These are phyloP conservation scores for Pythium phragmiticola DNA, from an alignment of 352 stramenopile genomes.

Conservation along the genomic window DNA sequence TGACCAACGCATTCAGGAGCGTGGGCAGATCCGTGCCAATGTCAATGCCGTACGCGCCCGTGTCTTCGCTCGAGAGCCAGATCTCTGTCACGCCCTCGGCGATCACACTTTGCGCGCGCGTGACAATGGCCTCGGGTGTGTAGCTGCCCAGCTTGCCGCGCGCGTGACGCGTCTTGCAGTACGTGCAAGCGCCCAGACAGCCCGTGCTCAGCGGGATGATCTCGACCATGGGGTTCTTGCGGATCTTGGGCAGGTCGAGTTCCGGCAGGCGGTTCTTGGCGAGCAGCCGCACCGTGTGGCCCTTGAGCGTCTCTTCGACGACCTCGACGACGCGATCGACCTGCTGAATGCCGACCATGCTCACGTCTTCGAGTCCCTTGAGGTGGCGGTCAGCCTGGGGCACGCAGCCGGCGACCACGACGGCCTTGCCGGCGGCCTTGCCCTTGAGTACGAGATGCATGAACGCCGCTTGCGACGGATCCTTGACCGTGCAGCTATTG, in stretches of 20 bases:
- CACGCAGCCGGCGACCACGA: constrained; percentile 91
- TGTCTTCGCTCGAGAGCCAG: constrained; percentile 92
- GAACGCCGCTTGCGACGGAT: constrained; percentile 89
- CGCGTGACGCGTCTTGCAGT: constrained; percentile 93
- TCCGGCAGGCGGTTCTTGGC: constrained; percentile 78
- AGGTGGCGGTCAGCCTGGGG: constrained; percentile 87
- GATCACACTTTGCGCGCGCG: constrained; percentile 62
- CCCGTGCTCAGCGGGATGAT: constrained; percentile 92
- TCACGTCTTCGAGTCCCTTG: constrained; percentile 81
- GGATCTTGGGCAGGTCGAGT: constrained; percentile 91
- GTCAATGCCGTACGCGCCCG: constrained; percentile 90
- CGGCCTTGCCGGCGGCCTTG: constrained; percentile 71
- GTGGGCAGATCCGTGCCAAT: constrained; percentile 76
- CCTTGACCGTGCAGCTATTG: constrained; percentile 94
- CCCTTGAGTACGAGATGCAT: constrained; percentile 87
- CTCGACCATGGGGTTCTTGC: constrained; percentile 91
- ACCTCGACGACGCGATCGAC: constrained; percentile 91
- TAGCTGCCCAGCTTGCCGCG: constrained; percentile 91
- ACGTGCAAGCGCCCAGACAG: constrained; percentile 91
- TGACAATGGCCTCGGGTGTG: constrained; percentile 71
- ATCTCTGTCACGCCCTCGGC: constrained; percentile 88
- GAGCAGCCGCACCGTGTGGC: constrained; percentile 86
- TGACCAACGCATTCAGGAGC: constrained; percentile 65
- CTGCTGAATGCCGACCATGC: constrained; percentile 90
- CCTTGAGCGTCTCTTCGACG: constrained; percentile 90